A percentile compares a stretch with the other conserved stretches of the same genome.
Conservation (phyloP, 2,329 filamentous ascomycete species). For the Helotiales sp. region DNA sequence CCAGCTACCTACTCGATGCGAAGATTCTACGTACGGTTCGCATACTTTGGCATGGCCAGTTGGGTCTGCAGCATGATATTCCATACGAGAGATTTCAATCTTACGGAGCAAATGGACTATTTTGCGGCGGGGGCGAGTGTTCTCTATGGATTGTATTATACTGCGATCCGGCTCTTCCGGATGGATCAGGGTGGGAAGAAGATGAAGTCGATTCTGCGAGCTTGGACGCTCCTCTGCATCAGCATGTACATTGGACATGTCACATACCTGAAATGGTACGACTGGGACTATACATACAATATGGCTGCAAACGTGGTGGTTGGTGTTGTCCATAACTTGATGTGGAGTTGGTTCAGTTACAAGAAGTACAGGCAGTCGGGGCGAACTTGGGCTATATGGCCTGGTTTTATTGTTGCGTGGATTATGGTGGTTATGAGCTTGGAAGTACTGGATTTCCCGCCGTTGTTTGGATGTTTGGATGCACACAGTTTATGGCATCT, state of each 20-base stretch:
- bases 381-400: conserved; percentile 84
- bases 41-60: conserved; percentile 78
- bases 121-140: conserved; percentile 90
- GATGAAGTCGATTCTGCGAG: conserved; percentile 57
- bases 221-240: conserved; percentile 78
- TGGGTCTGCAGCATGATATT: conserved; percentile 93
- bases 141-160: conserved; percentile 88
- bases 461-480: conserved; percentile 80
- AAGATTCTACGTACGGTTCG: conserved; percentile 79
- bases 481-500: conserved; percentile 97
- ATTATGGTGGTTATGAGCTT: conserved; percentile 92
- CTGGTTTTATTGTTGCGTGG: conserved; percentile 89
- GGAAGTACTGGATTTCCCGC: conserved; percentile 93
- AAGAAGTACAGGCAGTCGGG: conserved; percentile 72
- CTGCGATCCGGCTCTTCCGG: conserved; percentile 80
- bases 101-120: conserved; percentile 95
- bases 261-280: conserved; percentile 80
- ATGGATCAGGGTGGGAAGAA: conserved; percentile 64
- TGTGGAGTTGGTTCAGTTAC: conserved; percentile 88
- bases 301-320: conserved; percentile 92
- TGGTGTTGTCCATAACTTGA: conserved; percentile 77
- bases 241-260: conserved; percentile 77
- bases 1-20: conserved; percentile 76
- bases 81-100: conserved; percentile 82
- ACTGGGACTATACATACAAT: conserved; percentile 97